Evolutionary conservation across 2,329 filamentous ascomycete species (phyloP).

Genomic region (Colletotrichum sp.): DNA sequence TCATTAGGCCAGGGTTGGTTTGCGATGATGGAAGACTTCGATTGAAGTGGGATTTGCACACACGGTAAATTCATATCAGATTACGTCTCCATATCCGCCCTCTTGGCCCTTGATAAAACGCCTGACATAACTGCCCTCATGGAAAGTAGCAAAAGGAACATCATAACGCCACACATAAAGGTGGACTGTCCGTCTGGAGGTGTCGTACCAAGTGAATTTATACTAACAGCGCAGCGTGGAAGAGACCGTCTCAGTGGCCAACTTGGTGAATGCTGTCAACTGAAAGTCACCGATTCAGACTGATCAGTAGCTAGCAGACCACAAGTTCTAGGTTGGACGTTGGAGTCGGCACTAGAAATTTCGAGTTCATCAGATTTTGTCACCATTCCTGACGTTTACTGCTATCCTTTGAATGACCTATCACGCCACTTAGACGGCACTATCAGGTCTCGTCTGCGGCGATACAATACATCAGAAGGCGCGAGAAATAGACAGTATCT

Average conservation of each 20-base stretch:
- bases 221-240: not conserved
- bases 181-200: not conserved
- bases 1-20: not conserved
- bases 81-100: not conserved
- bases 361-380: not conserved
- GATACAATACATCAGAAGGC: not conserved
- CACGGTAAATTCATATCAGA: not conserved
- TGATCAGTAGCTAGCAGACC: not conserved
- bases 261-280: not conserved
- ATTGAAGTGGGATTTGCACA: not conserved
- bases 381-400: not conserved
- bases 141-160: not conserved
- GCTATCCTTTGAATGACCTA: not conserved
- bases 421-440: not conserved
- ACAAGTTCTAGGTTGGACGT: not conserved
- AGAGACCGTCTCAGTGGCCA: not conserved
- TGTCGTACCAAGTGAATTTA: not conserved
- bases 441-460: not conserved
- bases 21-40: not conserved
- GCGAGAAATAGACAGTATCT: not conserved
- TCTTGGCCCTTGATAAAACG: not conserved
- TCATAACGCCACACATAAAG: not conserved
- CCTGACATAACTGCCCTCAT: not conserved
- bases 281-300: not conserved
- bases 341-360: not conserved